Base-by-base conservation (phyloP, 1,139 yeast species). In the Blastobotrys proliferans region DNA sequence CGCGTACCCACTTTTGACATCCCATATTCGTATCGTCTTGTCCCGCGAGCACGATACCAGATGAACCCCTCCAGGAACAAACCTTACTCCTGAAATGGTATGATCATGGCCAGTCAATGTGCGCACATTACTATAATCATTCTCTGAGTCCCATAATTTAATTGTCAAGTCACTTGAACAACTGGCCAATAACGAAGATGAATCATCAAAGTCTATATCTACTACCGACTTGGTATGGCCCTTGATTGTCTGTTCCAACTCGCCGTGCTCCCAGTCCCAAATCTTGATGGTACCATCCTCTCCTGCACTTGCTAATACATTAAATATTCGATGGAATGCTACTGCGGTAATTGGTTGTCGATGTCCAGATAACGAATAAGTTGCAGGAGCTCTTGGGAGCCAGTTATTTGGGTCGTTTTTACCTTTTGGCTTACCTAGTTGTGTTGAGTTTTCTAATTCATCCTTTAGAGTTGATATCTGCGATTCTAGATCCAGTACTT, bases 61-160 rank as follows among this genome's bases (percentile, higher is more conserved):
- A 30, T 65, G 68, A 14, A 61, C 60, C 2, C 73, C 70, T 31
- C 61, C 56, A 1, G 75, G 72, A 25, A 73, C 68, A 60, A 84
- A 83, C 20, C 69, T 67, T 10, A 86, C 67, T 1, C 79, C 69
- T 0, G 95, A 83, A 0, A 90, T 79, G 2, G 94, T 80, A 61
- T 88, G 96, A 50, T 88, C 95, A 63, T 90, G 97, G n/a, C 97
- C 97, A 1, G 80, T 67, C 17, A 90, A 66, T 0, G 88, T 80
- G 37, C 87, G 71, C 2, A 79, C 62, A 40, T 82, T 80, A 37
- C 72, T 71, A 54, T 76, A 76, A 4, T 69, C 66, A 17, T 69
- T 62, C 8, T 70, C 63, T 1, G 76, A 72, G 54, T 79, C 82
- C 88, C 92, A 85, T 2, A 85, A 65, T 56, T 83, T 82, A 48